phyloP scores from a whole-genome alignment of 106 monocot species.

The Dioscorea zingiberensis region DNA sequence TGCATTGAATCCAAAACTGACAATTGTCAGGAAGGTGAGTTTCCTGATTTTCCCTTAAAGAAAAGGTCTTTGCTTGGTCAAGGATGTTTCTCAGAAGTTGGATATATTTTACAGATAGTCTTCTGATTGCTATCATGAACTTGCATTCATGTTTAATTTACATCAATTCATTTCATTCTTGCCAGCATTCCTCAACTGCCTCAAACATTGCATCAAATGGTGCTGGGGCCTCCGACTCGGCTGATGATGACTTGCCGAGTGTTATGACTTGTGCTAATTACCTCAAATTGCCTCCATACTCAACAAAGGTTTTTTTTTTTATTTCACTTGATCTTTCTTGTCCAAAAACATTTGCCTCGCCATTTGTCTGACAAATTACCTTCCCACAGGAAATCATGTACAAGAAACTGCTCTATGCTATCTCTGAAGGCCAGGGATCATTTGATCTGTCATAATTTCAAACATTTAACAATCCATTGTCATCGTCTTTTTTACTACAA shows the following conservation, averaged over 20 bases:
- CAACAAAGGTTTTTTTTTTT: constrained; percentile 63
- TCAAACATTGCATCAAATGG: constrained; percentile 39
- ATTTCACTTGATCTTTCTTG: background rate
- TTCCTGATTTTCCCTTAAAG: constrained; percentile 13
- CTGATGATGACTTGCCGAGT: constrained; percentile 94
- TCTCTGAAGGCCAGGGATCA: constrained; percentile 91
- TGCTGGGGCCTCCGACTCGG: constrained; percentile 44
- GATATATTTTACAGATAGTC: too few species aligned
- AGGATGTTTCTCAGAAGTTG: too few species aligned
- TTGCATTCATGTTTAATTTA: too few species aligned
- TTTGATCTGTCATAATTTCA: constrained; percentile 76
- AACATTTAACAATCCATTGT: background rate
- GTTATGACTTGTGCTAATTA: constrained; percentile 99
- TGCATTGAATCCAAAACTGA: constrained; percentile 88
- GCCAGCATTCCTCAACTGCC: constrained; percentile 66
- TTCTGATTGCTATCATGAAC: too few species aligned
- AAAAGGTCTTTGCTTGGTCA: too few species aligned
- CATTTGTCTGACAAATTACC: background rate
- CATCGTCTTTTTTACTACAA: background rate
- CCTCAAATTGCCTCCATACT: constrained; percentile 95
- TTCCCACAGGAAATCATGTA: constrained; percentile 75
- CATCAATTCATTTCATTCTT: background rate
- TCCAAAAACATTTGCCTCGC: background rate
- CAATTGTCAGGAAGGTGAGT: constrained; percentile 93
- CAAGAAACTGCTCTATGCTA: constrained; percentile 83